Base-by-base conservation (phyloP, 495 filamentous ascomycete species). In the Penicillium pulvis region DNA sequence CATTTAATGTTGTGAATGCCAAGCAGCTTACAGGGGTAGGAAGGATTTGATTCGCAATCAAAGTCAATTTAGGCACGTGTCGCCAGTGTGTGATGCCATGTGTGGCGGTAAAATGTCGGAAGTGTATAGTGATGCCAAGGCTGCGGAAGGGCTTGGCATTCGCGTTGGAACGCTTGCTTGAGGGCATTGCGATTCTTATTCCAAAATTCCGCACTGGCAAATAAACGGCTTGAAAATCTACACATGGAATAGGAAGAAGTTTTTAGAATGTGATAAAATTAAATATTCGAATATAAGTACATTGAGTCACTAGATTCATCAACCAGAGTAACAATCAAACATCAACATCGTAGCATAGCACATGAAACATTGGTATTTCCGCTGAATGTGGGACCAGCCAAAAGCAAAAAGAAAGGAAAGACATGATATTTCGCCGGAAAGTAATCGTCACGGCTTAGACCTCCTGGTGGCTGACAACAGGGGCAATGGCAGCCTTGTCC, bases 381-480 rank as follows among this genome's bases (percentile, higher is more conserved):
- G 62, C 62, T 58, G 51, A 64, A 57, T 41, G 44, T 47, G 24
- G 19, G 14, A 24, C 55, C 47, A 36, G 71, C 10, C 75, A 39
- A 28, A 53, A 44, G 3, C 24, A 44, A 19, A 23, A 24, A 23
- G 39, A 31, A 41, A 16, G 5, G n/a, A 44, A 9, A 28, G 5
- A 23, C n/a, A 52, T 26, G 23, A 26, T 10, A 55, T 17, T n/a
- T 41, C 39, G 14, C 39, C 39, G 39, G 16, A 41, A 5, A 41
- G 2, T 41, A 14, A 14, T 0, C 5, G 0, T 17, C 16, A 6
- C 19, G 33, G 28, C n/a, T 52, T 69, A 75, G 30, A 71, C 70
- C 66, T 75, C 71, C 49, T 73, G 63, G 58, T 70, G 64, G 26
- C 67, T 60, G 36, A 77, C 67, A 35, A 62, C 60, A 52, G 75